Conservation (phyloP, 2,329 filamentous ascomycete species). For the Talaromyces islandicus region DNA sequence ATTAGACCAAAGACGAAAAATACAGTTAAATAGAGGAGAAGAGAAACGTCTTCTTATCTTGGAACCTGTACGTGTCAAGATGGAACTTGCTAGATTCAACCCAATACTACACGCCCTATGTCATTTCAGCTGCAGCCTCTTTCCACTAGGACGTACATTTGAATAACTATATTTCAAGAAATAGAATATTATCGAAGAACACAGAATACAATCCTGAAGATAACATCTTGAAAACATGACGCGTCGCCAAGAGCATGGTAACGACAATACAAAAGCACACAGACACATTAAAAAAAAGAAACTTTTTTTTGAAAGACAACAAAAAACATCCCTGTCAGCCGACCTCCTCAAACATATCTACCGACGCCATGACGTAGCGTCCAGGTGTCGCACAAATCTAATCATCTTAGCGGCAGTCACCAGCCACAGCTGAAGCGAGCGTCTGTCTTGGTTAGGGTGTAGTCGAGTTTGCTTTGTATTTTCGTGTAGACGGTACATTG, state of each 20-base stretch:
- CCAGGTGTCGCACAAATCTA: neutral
- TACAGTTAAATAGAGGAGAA: no score
- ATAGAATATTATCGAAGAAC: neutral
- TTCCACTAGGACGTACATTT: neutral
- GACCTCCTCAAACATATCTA: neutral
- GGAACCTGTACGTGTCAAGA: no score
- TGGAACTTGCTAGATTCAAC: neutral
- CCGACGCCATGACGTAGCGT: neutral
- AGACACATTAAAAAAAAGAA: neutral
- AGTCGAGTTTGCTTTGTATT: neutral
- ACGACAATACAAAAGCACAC: neutral
- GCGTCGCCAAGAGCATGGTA: neutral
- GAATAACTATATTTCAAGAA: neutral
- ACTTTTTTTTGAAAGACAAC: no score
- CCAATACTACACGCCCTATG: neutral
- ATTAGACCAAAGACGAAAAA: no score
- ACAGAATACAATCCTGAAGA: neutral
- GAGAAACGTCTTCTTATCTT: neutral
- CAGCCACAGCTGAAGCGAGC: neutral
- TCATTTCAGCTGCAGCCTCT: neutral
- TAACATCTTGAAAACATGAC: neutral
- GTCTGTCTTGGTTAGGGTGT: neutral
- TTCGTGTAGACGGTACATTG: no score
- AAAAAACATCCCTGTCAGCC: neutral
- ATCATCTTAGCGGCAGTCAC: neutral